Conservation (phyloP, 331 rosid genomes). For the Malus hybrid region DNA sequence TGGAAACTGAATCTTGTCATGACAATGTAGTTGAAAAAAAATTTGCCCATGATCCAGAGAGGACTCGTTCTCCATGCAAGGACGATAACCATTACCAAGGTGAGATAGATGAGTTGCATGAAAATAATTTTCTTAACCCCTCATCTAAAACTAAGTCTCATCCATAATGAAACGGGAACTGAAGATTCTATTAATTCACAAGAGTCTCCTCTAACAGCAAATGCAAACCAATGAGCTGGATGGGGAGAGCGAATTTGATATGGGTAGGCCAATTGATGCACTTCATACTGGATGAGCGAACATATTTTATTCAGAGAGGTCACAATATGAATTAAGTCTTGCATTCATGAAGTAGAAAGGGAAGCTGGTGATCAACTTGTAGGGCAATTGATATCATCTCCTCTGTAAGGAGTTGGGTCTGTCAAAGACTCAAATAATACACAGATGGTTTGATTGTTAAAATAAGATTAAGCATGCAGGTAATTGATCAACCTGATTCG, state of each 20-base stretch:
- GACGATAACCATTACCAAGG: neutral
- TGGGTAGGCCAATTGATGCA: neutral
- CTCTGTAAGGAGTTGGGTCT: no score
- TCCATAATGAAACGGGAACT: neutral
- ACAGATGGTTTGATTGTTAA: no score
- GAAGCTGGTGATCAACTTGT: neutral
- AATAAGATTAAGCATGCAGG: no score
- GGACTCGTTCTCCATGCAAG: neutral
- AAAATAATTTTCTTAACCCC: neutral
- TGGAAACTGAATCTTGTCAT: neutral
- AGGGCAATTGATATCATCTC: neutral
- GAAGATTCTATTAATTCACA: conserved; percentile 6
- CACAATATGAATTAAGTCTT: neutral
- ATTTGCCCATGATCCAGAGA: neutral
- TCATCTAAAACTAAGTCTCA: neutral
- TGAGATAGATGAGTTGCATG: conserved; percentile 7
- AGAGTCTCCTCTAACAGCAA: neutral
- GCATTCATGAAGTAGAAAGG: neutral
- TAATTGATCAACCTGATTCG: no score
- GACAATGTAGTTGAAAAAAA: neutral
- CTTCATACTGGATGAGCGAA: neutral
- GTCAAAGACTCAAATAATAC: no score
- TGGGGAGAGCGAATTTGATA: neutral
- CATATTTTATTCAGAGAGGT: neutral
- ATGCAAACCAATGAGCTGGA: neutral